Evolutionary conservation across 345 rosid species (phyloP).

Genomic region (Erodium maritimum): DNA sequence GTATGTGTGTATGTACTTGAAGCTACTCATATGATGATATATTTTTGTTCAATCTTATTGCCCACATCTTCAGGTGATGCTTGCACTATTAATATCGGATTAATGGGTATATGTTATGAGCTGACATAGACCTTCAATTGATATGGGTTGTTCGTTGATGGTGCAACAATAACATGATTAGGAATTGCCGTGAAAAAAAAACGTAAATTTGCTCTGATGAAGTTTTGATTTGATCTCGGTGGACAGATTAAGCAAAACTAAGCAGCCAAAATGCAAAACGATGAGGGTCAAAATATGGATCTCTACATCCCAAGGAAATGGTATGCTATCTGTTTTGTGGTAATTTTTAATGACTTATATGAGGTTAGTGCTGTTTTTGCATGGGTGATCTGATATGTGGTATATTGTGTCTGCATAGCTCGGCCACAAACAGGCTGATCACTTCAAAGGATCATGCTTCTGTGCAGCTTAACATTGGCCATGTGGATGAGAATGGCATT

Average conservation of each 20-base stretch:
- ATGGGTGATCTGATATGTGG: neutral
- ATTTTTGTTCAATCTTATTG: too few relatives aligned
- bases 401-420: constrained; percentile 19
- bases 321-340: constrained; percentile 15
- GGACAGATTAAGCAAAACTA: neutral
- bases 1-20: too few relatives aligned
- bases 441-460: constrained; percentile 53
- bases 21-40: too few relatives aligned
- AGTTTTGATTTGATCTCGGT: constrained; percentile 2
- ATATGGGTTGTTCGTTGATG: too few relatives aligned
- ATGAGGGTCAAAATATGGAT: constrained; percentile 74
- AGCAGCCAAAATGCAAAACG: constrained; percentile 79
- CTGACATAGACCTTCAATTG: too few relatives aligned
- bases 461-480: constrained; percentile 48
- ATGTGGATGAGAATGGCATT: constrained; percentile 35
- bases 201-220: neutral
- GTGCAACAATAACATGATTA: too few relatives aligned
- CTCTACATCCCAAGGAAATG: constrained; percentile 92
- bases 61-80: too few relatives aligned
- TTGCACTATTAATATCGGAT: too few relatives aligned
- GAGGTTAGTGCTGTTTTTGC: neutral
- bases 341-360: neutral
- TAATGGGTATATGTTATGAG: too few relatives aligned
- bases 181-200: too few relatives aligned
- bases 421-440: constrained; percentile 53